These are phyloP conservation scores for Dipteronia dyeriana DNA, from an alignment of 345 rosid species.

Conservation along the genomic window DNA sequence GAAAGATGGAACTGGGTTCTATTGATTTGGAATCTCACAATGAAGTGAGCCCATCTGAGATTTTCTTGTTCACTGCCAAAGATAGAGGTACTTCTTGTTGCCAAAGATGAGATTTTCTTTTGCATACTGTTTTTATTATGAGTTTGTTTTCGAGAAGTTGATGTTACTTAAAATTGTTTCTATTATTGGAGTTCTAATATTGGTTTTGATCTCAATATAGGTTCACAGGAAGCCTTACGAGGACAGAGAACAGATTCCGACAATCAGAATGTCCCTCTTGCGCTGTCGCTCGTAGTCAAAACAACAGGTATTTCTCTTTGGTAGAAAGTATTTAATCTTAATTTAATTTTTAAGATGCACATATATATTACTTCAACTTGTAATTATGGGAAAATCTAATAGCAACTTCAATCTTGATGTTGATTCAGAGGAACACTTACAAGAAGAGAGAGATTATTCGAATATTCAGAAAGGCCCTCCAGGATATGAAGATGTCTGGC, in stretches of 20 bases:
- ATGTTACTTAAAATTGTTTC: background rate
- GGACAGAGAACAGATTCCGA: background rate
- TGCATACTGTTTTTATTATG: background rate
- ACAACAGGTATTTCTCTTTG: background rate
- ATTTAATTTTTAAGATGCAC: background rate
- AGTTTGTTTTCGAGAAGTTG: background rate
- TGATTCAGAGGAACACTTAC: background rate
- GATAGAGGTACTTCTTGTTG: slow-evolving; percentile 6
- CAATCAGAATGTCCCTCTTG: background rate
- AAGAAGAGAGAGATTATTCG: background rate
- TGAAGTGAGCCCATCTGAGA: background rate
- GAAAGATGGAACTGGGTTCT: background rate
- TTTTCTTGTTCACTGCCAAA: background rate
- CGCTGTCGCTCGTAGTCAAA: too few species aligned
- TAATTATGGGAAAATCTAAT: background rate
- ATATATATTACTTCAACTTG: background rate
- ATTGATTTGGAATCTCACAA: background rate
- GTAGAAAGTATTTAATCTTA: background rate
- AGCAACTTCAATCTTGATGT: background rate
- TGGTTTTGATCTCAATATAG: background rate
- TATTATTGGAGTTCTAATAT: background rate
- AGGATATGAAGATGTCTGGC: background rate
- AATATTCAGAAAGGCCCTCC: background rate
- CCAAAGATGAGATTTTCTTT: background rate
- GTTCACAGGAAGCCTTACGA: background rate